Evolutionary conservation across 805 yeast genomes (phyloP).

Genomic region (Torulaspora gathmanii): DNA sequence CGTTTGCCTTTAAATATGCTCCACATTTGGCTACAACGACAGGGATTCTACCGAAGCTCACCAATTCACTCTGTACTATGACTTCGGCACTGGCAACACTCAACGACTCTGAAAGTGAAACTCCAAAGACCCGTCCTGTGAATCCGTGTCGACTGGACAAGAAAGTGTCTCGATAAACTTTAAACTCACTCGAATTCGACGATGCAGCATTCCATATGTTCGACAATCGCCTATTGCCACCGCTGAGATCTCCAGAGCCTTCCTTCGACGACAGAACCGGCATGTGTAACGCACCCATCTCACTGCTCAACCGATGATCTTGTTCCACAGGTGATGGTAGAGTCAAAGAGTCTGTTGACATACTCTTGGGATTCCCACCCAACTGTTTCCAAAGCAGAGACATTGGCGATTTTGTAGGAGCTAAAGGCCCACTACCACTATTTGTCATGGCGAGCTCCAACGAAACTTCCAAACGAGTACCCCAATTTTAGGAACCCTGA

Average conservation of each 20-base stretch:
- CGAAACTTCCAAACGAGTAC: neutral
- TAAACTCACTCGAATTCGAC: constrained; percentile 18
- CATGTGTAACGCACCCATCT: constrained; percentile 1
- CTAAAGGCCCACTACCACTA: constrained; percentile 8
- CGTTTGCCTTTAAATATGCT: constrained; percentile 71
- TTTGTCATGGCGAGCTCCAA: constrained; percentile 3
- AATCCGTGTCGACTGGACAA: constrained; percentile 36
- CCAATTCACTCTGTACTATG: constrained; percentile 51
- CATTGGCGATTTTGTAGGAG: constrained; percentile 23
- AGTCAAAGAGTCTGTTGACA: constrained; percentile 30
- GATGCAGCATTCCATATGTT: constrained; percentile 5
- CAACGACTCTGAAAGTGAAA: constrained; percentile 65
- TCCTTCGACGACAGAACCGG: constrained; percentile 6
- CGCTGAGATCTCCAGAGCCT: neutral
- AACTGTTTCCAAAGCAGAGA: constrained; percentile 33
- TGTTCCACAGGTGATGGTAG: constrained; percentile 4
- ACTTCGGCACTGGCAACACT: constrained; percentile 66
- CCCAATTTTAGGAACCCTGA: constrained; percentile 3
- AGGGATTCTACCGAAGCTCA: constrained; percentile 85
- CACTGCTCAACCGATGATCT: constrained; percentile 1
- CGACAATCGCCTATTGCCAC: neutral
- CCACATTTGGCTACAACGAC: constrained; percentile 96
- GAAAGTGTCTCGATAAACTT: constrained; percentile 39
- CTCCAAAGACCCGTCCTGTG: constrained; percentile 66
- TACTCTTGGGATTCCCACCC: constrained; percentile 32